These are phyloP conservation scores for Staphylotrichum tortipilum DNA, from an alignment of 495 filamentous ascomycete genomes.

Conservation along the genomic window DNA sequence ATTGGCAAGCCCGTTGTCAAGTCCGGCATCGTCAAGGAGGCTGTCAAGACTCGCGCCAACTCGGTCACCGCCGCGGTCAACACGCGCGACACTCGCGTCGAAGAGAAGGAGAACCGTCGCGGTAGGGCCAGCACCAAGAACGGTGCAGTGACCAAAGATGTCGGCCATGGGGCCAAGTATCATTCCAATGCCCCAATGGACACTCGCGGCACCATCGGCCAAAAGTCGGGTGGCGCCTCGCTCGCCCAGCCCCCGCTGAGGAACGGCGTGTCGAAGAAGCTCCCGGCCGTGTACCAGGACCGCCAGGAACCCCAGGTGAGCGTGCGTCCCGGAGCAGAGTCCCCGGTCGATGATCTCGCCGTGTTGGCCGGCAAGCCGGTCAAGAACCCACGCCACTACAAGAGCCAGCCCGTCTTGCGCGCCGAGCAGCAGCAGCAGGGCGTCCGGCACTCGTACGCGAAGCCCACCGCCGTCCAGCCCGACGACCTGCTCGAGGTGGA, in stretches of 20 bases:
- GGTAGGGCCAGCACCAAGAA: neutral
- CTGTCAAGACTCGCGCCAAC: slow-evolving; percentile 16
- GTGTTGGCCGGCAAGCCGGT: slow-evolving; percentile 20
- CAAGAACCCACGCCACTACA: slow-evolving; percentile 36
- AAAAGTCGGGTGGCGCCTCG: slow-evolving; percentile 2
- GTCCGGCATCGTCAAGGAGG: slow-evolving; percentile 28
- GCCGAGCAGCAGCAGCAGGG: slow-evolving; percentile 23
- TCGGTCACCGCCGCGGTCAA: slow-evolving; percentile 21
- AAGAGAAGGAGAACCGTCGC: slow-evolving; percentile 35
- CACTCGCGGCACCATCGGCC: neutral
- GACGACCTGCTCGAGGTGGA: slow-evolving; percentile 19
- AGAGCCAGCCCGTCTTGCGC: slow-evolving; percentile 34
- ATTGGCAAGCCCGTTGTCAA: slow-evolving; percentile 40
- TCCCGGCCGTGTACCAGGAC: slow-evolving; percentile 61
- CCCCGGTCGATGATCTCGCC: slow-evolving; percentile 14
- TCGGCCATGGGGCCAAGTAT: slow-evolving; percentile 8
- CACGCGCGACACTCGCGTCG: slow-evolving; percentile 39
- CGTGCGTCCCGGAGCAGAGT: slow-evolving; percentile 5
- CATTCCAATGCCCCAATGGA: neutral
- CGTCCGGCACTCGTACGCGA: slow-evolving; percentile 28
- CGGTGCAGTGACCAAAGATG: slow-evolving; percentile 6
- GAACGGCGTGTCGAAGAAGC: slow-evolving; percentile 51
- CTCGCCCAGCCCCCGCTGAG: slow-evolving; percentile 23
- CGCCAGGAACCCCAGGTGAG: slow-evolving; percentile 20
- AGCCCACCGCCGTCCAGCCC: slow-evolving; percentile 11